Evolutionary conservation across 345 rosid species (phyloP), one percentile per base, ranked within the genome.

Genomic region (Lumnitzera littorea): DNA sequence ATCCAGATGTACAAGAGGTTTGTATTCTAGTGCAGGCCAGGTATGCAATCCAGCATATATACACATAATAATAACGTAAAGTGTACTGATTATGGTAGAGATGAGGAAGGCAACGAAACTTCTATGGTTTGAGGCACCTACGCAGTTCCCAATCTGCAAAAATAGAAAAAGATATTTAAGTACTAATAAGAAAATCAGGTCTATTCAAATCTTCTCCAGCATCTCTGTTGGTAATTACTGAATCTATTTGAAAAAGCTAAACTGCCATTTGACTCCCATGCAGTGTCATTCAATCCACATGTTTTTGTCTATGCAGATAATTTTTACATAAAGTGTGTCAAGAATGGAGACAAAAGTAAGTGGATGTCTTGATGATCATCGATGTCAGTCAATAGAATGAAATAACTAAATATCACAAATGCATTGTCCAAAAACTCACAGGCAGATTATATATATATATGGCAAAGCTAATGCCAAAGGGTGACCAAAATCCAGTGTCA

Each of bases 141-240:
- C 94, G 58, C 96, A 92, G 65, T 92, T 89, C 63, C 98, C 98
- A 67, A 92, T 92, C 98, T 92, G 89, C 78, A 82, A 47, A 55
- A 61, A 4, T 15, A 50, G 56, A 11, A 53, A 48, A 54, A 51
- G 51, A 20, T 0, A 51, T 14, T 23, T 13, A 41, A 24, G 6
- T 41, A 27, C 11, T 2, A 5, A 23, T 23, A 11, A 4, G 1
- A 48, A 20, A 29, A 27, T 36, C 43, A 36, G 43, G 43, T 36
- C 43, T 36, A 14, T 50, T 50, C n/a, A 10, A 14, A 50, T 5
- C 31, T 50, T 50, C 11, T 16, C 52, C 13, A 50, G 2, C 20
- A 16, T 50, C 15, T 16, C 52, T 14, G 15, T 50, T 50, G 20
- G 13, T 50, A 14, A 50, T 50, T 50, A 14, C 15, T 16, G 20